Conservation (phyloP, 1,284 basidiomycete genomes). For the Apiotrichum mycotoxinovorans region DNA sequence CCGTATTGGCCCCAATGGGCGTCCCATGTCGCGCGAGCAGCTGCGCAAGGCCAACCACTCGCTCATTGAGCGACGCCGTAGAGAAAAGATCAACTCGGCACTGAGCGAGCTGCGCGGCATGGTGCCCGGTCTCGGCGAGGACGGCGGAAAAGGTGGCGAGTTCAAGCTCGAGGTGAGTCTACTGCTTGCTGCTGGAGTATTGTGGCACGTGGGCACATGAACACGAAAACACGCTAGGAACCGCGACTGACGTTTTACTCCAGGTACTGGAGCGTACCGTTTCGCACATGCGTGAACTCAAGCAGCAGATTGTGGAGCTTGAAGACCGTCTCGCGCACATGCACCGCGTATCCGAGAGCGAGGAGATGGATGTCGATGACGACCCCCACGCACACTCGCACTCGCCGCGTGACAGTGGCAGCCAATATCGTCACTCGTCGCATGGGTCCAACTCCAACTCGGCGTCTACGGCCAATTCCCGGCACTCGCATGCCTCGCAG, state of each 20-base stretch:
- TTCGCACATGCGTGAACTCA: slow-evolving; percentile 46
- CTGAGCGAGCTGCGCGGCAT: slow-evolving; percentile 43
- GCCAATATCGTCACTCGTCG: neutral
- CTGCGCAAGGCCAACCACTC: slow-evolving; percentile 49
- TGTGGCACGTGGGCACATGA: neutral
- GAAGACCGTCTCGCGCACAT: slow-evolving; percentile 16
- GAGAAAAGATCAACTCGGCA: slow-evolving; percentile 50
- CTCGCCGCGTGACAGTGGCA: neutral
- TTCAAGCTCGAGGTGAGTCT: slow-evolving; percentile 49
- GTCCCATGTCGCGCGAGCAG: slow-evolving; percentile 38
- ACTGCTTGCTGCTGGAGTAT: neutral
- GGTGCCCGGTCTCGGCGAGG: slow-evolving; percentile 47
- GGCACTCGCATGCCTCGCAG: neutral
- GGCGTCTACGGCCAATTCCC: neutral
- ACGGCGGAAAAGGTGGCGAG: slow-evolving; percentile 45
- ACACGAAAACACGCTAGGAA: no score
- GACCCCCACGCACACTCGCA: neutral
- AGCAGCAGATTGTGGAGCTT: slow-evolving; percentile 29
- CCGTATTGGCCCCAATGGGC: slow-evolving; percentile 14
- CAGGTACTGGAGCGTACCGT: slow-evolving; percentile 49
- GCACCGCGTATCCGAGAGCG: neutral
- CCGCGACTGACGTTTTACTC: neutral
- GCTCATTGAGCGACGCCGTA: slow-evolving; percentile 45
- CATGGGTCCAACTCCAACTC: neutral
- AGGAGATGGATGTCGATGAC: slow-evolving; percentile 14